Percentiles rank a stretch among this genome's conserved stretches.
Conservation (phyloP, 805 yeast genomes). For the Myxozyma lipomycoides region DNA sequence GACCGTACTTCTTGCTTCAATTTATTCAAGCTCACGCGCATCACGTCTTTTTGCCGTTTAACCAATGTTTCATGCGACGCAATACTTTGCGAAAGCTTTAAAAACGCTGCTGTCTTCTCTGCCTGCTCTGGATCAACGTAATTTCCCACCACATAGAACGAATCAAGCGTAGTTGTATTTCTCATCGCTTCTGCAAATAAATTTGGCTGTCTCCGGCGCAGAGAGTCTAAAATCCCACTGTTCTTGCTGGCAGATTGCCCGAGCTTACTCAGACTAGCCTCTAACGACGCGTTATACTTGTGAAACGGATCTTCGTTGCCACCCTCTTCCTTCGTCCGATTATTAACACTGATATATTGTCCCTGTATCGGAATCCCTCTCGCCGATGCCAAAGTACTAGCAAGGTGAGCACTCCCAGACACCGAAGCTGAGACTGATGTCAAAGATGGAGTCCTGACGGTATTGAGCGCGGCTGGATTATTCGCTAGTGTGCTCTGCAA, state of each 20-base stretch:
- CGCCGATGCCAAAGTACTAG: constrained; percentile 31
- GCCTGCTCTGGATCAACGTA: neutral
- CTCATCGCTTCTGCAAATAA: neutral
- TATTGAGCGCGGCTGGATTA: constrained; percentile 17
- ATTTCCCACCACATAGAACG: constrained; percentile 37
- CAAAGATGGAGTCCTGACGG: constrained; percentile 1
- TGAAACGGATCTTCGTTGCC: constrained; percentile 30
- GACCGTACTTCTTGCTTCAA: constrained; percentile 40
- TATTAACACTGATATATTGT: constrained; percentile 13
- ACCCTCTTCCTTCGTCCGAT: neutral
- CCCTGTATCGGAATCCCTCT: constrained; percentile 29
- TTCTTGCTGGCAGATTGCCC: constrained; percentile 21
- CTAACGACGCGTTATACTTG: constrained; percentile 28
- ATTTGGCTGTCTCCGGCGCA: constrained; percentile 7
- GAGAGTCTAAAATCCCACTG: constrained; percentile 23
- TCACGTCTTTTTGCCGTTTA: constrained; percentile 34
- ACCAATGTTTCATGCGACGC: constrained; percentile 35
- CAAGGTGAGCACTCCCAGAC: constrained; percentile 3
- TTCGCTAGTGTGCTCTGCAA: constrained; percentile 8
- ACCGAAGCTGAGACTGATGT: constrained; percentile 3
- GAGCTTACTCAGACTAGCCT: constrained; percentile 23
- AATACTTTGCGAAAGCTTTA: constrained; percentile 3
- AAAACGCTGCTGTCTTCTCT: neutral
- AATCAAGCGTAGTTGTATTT: constrained; percentile 7
- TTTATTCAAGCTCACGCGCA: constrained; percentile 35